phyloP scores from a whole-genome alignment of 2,329 filamentous ascomycete species.

The Colletotrichum neosansevieriae region DNA sequence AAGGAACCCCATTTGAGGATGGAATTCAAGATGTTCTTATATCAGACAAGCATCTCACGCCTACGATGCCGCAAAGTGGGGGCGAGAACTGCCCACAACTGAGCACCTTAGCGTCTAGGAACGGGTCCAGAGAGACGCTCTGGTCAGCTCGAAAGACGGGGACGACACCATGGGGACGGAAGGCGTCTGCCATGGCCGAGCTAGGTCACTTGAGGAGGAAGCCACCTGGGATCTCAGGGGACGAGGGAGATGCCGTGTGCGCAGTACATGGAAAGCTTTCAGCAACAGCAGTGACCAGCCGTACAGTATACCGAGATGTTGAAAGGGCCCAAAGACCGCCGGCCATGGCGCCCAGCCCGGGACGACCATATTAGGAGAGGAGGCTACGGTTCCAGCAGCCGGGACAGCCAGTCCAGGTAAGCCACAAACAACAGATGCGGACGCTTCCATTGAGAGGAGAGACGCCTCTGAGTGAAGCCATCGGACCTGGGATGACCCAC shows the following conservation, averaged over 20 bases:
- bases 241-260: neutral
- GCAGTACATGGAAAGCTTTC: neutral
- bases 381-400: neutral
- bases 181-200: constrained; percentile 12
- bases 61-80: neutral
- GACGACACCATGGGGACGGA: neutral
- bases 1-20: neutral
- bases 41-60: neutral
- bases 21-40: constrained; percentile 23
- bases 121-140: neutral
- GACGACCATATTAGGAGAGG: neutral
- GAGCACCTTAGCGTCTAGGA: neutral
- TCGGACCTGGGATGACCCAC: neutral
- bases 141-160: neutral
- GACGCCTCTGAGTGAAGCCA: constrained; percentile 1
- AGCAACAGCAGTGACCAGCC: neutral
- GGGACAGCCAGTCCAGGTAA: constrained; percentile 1
- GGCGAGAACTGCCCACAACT: neutral
- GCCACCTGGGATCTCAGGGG: constrained; percentile 11
- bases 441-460: neutral
- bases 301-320: neutral
- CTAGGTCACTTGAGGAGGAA: neutral
- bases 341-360: constrained; percentile 5
- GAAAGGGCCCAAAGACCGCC: neutral
- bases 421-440: constrained; percentile 25